phyloP scores from a whole-genome alignment of 768 basidiomycete species.

The Auricularia cornea region DNA sequence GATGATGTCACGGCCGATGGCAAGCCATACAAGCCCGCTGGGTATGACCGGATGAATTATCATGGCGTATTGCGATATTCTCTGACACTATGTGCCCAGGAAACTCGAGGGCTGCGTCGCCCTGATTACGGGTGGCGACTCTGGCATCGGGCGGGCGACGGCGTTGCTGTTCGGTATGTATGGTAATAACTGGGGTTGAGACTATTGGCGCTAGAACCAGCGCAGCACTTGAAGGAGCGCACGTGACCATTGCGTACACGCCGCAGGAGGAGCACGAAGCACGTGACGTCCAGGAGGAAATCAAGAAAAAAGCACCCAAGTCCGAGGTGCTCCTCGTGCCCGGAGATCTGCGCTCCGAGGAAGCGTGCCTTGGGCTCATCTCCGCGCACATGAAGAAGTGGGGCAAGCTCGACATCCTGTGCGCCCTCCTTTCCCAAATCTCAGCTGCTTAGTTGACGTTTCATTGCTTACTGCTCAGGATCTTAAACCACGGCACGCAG shows the following conservation, averaged over 20 bases:
- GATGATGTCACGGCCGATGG: constrained; percentile 38
- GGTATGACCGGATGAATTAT: no score
- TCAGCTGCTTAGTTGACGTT: neutral
- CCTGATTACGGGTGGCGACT: constrained; percentile 44
- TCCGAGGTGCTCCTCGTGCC: constrained; percentile 29
- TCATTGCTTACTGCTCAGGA: no score
- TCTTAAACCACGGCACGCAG: constrained; percentile 39
- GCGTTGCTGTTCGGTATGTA: constrained; percentile 34
- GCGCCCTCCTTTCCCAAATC: constrained; percentile 8
- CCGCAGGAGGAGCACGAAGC: constrained; percentile 34
- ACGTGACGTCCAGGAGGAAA: constrained; percentile 26
- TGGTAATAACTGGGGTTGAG: no score
- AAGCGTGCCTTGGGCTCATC: constrained; percentile 30
- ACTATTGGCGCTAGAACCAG: no score
- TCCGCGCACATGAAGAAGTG: constrained; percentile 29
- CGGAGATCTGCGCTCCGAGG: constrained; percentile 32
- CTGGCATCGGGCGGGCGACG: constrained; percentile 37
- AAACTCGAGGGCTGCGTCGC: constrained; percentile 41
- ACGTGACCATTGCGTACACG: neutral
- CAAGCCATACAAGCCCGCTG: constrained; percentile 34
- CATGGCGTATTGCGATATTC: no score
- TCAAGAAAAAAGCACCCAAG: constrained; percentile 32
- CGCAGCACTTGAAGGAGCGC: neutral
- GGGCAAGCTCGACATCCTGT: constrained; percentile 32
- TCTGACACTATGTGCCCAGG: neutral